Percentiles rank a stretch among this genome's conserved stretches.
phyloP scores from a whole-genome alignment of 2,329 filamentous ascomycete genomes.

The Byssothecium circinans region DNA sequence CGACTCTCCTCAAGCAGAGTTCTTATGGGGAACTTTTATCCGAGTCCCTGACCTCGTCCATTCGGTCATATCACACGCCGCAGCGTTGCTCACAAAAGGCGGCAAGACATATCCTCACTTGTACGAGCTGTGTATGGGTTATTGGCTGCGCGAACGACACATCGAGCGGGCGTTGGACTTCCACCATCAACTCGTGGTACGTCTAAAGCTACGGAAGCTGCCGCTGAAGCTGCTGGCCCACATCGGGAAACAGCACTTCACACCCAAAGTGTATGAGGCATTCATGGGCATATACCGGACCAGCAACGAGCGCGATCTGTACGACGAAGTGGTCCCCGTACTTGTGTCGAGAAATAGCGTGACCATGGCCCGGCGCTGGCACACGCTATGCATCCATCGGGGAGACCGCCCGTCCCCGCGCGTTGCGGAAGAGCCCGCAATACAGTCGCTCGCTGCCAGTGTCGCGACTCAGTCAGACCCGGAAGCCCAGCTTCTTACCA shows the following conservation, averaged over 20 bases:
- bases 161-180: conserved; percentile 20
- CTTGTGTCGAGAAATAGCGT: conserved; percentile 33
- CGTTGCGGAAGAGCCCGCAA: conserved; percentile 31
- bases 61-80: conserved; percentile 46
- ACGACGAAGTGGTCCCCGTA: conserved; percentile 45
- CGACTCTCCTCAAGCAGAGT: conserved; percentile 42
- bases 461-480: conserved; percentile 13
- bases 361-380: conserved; percentile 41
- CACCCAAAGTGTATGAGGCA: conserved; percentile 22
- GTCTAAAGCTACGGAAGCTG: conserved; percentile 25
- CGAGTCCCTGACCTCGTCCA: conserved; percentile 39
- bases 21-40: conserved; percentile 52
- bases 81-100: conserved; percentile 44
- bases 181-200: conserved; percentile 30
- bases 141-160: conserved; percentile 33
- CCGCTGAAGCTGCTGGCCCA: conserved; percentile 27
- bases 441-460: conserved; percentile 34
- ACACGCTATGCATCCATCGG: conserved; percentile 40
- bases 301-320: conserved; percentile 42
- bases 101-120: conserved; percentile 42
- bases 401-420: conserved; percentile 43
- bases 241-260: conserved; percentile 9
- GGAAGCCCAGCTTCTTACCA: conserved; percentile 8
- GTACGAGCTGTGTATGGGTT: conserved; percentile 50
- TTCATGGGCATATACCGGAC: conserved; percentile 44